Conservation (phyloP, 768 basidiomycete species). For the Gloeopeniophorella convolvens region DNA sequence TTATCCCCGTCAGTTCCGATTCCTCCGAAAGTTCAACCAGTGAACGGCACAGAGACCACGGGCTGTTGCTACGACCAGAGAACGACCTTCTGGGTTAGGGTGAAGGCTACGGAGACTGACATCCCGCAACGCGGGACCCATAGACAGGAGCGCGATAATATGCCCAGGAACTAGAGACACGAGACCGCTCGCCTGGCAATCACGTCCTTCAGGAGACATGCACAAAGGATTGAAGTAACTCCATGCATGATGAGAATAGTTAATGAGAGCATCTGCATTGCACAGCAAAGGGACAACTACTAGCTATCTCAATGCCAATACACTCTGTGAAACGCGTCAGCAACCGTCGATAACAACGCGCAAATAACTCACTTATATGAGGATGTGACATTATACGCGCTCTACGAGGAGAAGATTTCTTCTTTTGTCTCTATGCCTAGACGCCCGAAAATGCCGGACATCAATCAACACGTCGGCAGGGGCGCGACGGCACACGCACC, state of each 20-base stretch:
- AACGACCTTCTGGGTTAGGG: no score
- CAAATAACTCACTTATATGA: background rate
- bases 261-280: conserved; percentile 8
- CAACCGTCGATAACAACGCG: background rate
- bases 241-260: background rate
- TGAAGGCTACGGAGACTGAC: no score
- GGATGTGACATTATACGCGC: conserved; percentile 9
- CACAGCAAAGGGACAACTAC: conserved; percentile 4
- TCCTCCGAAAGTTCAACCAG: background rate
- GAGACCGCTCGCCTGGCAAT: no score
- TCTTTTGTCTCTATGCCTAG: conserved; percentile 57
- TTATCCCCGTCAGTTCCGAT: no score
- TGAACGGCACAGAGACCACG: no score
- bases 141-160: no score
- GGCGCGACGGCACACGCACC: conserved; percentile 42
- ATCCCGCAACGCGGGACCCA: no score
- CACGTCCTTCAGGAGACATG: no score
- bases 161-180: no score
- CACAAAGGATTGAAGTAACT: background rate
- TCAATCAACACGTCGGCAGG: background rate
- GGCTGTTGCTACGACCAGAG: no score
- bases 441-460: background rate
- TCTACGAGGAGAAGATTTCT: conserved; percentile 50
- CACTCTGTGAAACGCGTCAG: background rate
- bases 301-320: conserved; percentile 16